These are phyloP conservation scores for Kwoniella dendrophila DNA, from an alignment of 768 basidiomycete genomes.

Conservation along the genomic window DNA sequence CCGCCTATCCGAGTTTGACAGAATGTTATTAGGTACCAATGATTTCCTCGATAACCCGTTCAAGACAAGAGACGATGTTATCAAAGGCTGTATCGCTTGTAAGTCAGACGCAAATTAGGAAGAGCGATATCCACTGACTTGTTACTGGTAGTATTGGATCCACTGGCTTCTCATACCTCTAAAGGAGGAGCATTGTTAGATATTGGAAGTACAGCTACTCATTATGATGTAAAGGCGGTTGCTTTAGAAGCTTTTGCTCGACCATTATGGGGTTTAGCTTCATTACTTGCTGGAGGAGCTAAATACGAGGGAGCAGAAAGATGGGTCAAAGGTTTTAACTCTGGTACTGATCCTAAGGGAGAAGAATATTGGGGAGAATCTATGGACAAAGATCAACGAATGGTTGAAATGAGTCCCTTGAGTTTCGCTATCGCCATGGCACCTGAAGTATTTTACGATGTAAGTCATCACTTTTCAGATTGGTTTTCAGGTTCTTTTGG, in stretches of 20 bases:
- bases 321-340: conserved; percentile 69
- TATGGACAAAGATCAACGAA: conserved; percentile 73
- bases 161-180: conserved; percentile 70
- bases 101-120: conserved; percentile 11
- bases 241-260: conserved; percentile 76
- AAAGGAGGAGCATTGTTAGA: conserved; percentile 72
- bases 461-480: conserved; percentile 17
- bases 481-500: not conserved
- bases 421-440: conserved; percentile 72
- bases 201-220: conserved; percentile 68
- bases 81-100: conserved; percentile 60
- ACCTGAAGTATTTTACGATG: conserved; percentile 63
- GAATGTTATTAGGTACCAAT: conserved; percentile 43
- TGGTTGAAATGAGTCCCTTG: conserved; percentile 79
- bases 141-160: conserved; percentile 62
- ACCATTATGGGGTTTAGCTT: conserved; percentile 74
- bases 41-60: conserved; percentile 62
- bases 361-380: conserved; percentile 77
- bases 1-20: not conserved
- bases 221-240: conserved; percentile 69
- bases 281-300: conserved; percentile 68
- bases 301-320: conserved; percentile 63
- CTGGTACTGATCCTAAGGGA: conserved; percentile 68
- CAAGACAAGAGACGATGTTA: conserved; percentile 65
- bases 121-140: not conserved